A percentile compares a stretch with the other conserved stretches of the same genome.
phyloP scores from a whole-genome alignment of 257 asterid genomes.

The Ilex aquifolium region DNA sequence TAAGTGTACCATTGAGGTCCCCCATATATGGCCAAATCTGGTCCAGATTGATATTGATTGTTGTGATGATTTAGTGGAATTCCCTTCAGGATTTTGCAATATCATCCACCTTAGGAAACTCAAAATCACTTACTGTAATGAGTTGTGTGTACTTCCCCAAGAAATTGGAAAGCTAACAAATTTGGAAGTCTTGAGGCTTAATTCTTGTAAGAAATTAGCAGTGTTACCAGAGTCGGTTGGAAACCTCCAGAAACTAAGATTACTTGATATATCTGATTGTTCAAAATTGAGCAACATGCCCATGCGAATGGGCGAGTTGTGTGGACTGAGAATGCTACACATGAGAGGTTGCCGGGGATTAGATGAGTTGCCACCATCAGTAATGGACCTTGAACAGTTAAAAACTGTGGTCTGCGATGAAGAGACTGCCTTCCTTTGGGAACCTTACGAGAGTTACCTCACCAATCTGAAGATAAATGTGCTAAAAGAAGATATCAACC shows the following conservation, averaged over 20 bases:
- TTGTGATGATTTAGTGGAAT: constrained; percentile 22
- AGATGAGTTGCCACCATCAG: constrained; percentile 16
- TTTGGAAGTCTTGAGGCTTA: constrained; percentile 24
- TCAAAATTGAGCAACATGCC: constrained; percentile 16
- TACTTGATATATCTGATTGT: constrained; percentile 31
- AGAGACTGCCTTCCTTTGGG: constrained; percentile 21
- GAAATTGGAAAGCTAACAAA: constrained; percentile 25
- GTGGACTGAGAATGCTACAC: constrained; percentile 12
- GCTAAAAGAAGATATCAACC: constrained; percentile 19
- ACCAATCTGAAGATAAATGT: constrained; percentile 17
- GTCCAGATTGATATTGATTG: constrained; percentile 26
- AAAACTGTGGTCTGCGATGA: constrained; percentile 25
- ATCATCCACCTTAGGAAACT: constrained; percentile 24
- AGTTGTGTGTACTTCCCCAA: constrained; percentile 21
- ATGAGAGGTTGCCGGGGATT: constrained; percentile 29
- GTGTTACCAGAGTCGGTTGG: constrained; percentile 21
- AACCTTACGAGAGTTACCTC: background rate
- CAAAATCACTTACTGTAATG: constrained; percentile 24
- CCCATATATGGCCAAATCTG: constrained; percentile 27
- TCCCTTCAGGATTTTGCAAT: constrained; percentile 19
- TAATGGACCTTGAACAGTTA: constrained; percentile 16
- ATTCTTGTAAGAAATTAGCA: constrained; percentile 22
- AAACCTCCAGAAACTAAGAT: constrained; percentile 13
- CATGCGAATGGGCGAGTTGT: constrained; percentile 15
- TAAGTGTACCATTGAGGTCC: constrained; percentile 2